These are phyloP conservation scores for Trifolium dubium DNA, from an alignment of 306 rosid species.

Conservation along the genomic window DNA sequence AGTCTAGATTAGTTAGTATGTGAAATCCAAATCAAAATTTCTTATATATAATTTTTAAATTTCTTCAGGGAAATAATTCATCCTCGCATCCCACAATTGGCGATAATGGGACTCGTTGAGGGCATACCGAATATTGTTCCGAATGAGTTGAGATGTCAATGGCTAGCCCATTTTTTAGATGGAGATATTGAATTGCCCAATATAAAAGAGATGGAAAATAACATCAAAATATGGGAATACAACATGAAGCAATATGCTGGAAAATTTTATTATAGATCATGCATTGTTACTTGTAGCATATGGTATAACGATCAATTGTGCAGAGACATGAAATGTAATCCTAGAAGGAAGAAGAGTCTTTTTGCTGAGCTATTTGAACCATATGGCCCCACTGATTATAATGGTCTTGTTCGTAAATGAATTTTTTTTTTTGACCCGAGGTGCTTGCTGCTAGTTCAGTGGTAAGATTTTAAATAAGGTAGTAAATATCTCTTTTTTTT, in stretches of 20 bases:
- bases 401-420: slow-evolving; percentile 20
- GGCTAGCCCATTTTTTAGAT: slow-evolving; percentile 40
- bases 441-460: too few relatives aligned
- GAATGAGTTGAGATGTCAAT: slow-evolving; percentile 50
- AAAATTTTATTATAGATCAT: slow-evolving; percentile 32
- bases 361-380: slow-evolving; percentile 50
- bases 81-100: slow-evolving; percentile 48
- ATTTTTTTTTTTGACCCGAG: too few relatives aligned
- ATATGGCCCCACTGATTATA: slow-evolving; percentile 50
- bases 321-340: slow-evolving; percentile 50
- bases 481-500: too few relatives aligned
- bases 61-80: slow-evolving; percentile 32
- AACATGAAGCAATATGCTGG: slow-evolving; percentile 45
- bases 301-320: slow-evolving; percentile 60
- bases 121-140: slow-evolving; percentile 35
- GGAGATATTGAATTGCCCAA: slow-evolving; percentile 50
- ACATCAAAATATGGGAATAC: slow-evolving; percentile 48
- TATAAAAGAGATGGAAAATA: slow-evolving; percentile 54
- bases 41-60: too few relatives aligned
- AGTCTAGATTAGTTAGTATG: too few relatives aligned
- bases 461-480: too few relatives aligned
- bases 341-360: slow-evolving; percentile 29
- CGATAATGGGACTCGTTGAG: slow-evolving; percentile 52
- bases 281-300: slow-evolving; percentile 32
- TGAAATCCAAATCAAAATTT: too few relatives aligned